Conservation (phyloP, 441 rosid species). For the Syzygium syzygioides region DNA sequence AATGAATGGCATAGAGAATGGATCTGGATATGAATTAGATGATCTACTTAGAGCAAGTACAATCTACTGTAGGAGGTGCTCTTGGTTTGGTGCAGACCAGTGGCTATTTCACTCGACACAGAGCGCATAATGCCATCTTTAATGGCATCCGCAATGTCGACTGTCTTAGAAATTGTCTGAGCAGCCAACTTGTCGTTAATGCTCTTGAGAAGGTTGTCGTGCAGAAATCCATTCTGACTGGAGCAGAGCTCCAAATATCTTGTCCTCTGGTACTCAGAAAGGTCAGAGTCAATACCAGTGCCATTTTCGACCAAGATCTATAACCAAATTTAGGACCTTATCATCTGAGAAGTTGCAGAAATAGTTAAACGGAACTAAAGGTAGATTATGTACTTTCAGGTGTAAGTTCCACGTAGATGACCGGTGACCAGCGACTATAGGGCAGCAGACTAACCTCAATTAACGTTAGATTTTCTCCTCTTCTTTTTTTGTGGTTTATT, state of each 20-base stretch:
- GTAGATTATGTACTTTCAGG: not conserved
- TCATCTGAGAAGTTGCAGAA: not conserved
- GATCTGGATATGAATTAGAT: not conserved
- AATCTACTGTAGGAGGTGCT: not conserved
- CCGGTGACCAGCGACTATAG: not conserved
- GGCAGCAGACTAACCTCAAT: not conserved
- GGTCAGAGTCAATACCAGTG: slow-evolving; percentile 5
- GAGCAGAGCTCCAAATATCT: slow-evolving; percentile 35
- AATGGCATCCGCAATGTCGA: slow-evolving; percentile 38
- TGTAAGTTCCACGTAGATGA: not conserved
- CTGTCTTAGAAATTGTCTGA: slow-evolving; percentile 35
- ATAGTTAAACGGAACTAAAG: not conserved
- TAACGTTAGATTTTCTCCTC: not conserved
- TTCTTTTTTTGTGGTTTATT: not conserved
- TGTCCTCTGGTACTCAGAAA: slow-evolving; percentile 26
- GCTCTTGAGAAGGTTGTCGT: slow-evolving; percentile 33
- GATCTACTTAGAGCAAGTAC: not conserved
- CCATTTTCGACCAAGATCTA: not conserved
- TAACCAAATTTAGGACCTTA: not conserved
- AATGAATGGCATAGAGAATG: not conserved
- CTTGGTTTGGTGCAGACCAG: not conserved
- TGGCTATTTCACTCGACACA: slow-evolving; percentile 1
- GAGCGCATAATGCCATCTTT: slow-evolving; percentile 21
- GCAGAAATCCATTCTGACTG: slow-evolving; percentile 32
- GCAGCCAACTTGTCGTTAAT: slow-evolving; percentile 36